Evolutionary conservation across 2,329 filamentous ascomycete species (phyloP).

Genomic region (Beauveria australis): DNA sequence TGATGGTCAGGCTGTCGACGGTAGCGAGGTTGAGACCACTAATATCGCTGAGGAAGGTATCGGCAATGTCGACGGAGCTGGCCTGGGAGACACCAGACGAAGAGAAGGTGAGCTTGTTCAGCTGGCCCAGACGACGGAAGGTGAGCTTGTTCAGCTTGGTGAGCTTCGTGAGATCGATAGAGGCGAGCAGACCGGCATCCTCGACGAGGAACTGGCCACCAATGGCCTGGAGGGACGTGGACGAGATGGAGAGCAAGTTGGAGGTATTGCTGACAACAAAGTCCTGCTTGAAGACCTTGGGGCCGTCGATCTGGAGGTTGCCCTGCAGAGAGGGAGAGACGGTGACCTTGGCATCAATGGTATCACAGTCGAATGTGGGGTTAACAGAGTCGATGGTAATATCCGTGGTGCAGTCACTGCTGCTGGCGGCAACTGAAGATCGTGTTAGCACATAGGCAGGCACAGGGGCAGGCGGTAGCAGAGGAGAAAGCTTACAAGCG

Average conservation of each 20-base stretch:
- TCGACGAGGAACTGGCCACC: slow-evolving; percentile 61
- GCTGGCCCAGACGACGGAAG: slow-evolving; percentile 63
- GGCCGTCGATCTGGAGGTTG: slow-evolving; percentile 53
- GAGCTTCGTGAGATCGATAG: slow-evolving; percentile 59
- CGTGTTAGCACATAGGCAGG: not conserved
- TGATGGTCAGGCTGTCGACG: slow-evolving; percentile 69
- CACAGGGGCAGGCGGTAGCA: not conserved
- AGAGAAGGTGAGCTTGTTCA: slow-evolving; percentile 41
- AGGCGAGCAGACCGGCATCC: slow-evolving; percentile 60
- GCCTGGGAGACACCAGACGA: slow-evolving; percentile 56
- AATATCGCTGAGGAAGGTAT: slow-evolving; percentile 75
- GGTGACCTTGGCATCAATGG: slow-evolving; percentile 59
- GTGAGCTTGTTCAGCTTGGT: slow-evolving; percentile 56
- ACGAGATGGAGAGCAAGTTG: slow-evolving; percentile 53
- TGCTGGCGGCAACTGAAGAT: slow-evolving; percentile 22
- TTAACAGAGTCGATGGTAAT: slow-evolving; percentile 56
- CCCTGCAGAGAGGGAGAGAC: slow-evolving; percentile 50
- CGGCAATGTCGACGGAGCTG: slow-evolving; percentile 63
- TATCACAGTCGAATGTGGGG: slow-evolving; percentile 52
- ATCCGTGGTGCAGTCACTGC: slow-evolving; percentile 34
- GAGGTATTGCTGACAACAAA: slow-evolving; percentile 53
- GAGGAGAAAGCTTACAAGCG: not conserved
- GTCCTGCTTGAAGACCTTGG: slow-evolving; percentile 47
- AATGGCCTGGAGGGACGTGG: slow-evolving; percentile 55
- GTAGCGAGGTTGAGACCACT: slow-evolving; percentile 71